phyloP scores from a whole-genome alignment of 768 basidiomycete species.

The Mycena albidolilacea region DNA sequence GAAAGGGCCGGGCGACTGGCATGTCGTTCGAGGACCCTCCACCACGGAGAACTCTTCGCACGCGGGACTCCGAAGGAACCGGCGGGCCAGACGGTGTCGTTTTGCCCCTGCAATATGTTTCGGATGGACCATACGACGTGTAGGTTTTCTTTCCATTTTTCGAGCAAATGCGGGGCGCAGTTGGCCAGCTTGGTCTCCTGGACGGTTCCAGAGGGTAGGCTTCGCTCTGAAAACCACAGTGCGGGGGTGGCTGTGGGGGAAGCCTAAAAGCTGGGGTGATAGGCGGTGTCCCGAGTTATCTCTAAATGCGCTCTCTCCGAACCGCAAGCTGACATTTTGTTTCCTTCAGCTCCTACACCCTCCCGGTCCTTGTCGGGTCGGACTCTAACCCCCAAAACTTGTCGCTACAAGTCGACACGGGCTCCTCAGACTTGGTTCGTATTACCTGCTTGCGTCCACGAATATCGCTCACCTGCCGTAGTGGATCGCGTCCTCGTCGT shows the following conservation, averaged over 20 bases:
- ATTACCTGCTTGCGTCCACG: conserved; percentile 11
- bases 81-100: conserved; percentile 71
- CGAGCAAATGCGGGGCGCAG: background rate
- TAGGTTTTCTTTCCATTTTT: conserved; percentile 55
- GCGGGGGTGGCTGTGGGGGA: conserved; percentile 37
- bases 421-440: conserved; percentile 85
- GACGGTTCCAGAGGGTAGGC: background rate
- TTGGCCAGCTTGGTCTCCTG: background rate
- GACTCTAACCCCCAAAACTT: conserved; percentile 59
- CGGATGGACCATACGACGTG: conserved; percentile 70
- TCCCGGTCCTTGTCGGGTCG: conserved; percentile 70
- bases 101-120: conserved; percentile 69
- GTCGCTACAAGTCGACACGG: conserved; percentile 83
- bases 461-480: conserved; percentile 45
- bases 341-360: conserved; percentile 71
- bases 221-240: conserved; percentile 11
- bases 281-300: conserved; percentile 1
- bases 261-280: conserved; percentile 20
- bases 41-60: conserved; percentile 1
- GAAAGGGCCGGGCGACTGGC: conserved; percentile 28
- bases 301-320: conserved; percentile 11
- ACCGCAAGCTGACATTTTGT: conserved; percentile 6
- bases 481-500: conserved; percentile 84
- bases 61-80: conserved; percentile 50
- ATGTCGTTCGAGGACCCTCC: background rate